A percentile compares a stretch with the other conserved stretches of the same genome.
These are phyloP conservation scores for Balansia obtecta DNA, from an alignment of 2,329 filamentous ascomycete species.

Conservation along the genomic window DNA sequence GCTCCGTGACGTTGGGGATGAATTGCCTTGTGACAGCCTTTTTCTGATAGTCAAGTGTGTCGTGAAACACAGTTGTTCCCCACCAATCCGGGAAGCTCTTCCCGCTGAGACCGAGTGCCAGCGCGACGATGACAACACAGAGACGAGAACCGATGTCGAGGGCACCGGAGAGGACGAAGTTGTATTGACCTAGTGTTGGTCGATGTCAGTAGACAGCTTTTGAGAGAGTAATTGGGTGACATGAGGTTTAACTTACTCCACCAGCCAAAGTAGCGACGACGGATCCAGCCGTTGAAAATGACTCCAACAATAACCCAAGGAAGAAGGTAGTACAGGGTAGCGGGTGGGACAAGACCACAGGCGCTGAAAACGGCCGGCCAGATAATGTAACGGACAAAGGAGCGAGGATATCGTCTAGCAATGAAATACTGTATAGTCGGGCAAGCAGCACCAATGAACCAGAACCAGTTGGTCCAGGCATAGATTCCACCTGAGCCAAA, in stretches of 20 bases:
- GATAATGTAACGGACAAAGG: constrained; percentile 32
- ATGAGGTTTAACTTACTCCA: constrained; percentile 30
- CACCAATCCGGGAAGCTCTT: constrained; percentile 30
- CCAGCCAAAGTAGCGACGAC: constrained; percentile 36
- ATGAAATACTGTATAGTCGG: constrained; percentile 34
- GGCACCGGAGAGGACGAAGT: constrained; percentile 44
- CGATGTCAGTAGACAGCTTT: background rate
- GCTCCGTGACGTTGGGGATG: constrained; percentile 11
- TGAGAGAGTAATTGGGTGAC: too few species aligned
- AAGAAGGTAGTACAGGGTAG: constrained; percentile 41
- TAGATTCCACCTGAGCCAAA: constrained; percentile 24
- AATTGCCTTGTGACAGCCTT: constrained; percentile 16
- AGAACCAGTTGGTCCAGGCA: constrained; percentile 37
- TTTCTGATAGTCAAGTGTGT: constrained; percentile 17
- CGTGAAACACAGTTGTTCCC: constrained; percentile 26
- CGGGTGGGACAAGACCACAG: constrained; percentile 35
- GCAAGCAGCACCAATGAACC: constrained; percentile 34
- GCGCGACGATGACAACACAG: constrained; percentile 37
- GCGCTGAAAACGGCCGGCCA: constrained; percentile 40
- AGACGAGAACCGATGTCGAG: constrained; percentile 43
- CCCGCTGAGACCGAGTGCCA: constrained; percentile 21
- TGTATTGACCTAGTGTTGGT: constrained; percentile 26
- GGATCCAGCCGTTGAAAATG: constrained; percentile 40
- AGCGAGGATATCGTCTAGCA: constrained; percentile 24
- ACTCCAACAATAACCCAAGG: constrained; percentile 40